Conservation (phyloP, 805 yeast genomes). For the Candida germanica region DNA sequence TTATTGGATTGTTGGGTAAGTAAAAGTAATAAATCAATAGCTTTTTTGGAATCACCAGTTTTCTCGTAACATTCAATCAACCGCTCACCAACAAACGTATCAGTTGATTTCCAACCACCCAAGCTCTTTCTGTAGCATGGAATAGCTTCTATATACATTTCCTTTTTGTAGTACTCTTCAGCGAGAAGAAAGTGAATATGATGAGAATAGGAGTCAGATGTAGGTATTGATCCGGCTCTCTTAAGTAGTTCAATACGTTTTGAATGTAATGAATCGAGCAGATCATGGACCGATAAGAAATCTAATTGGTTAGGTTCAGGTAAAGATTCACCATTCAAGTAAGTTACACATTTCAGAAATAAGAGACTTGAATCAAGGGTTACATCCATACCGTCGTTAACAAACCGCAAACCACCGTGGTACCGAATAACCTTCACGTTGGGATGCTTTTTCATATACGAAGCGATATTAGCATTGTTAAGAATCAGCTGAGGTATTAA, state of each 20-base stretch:
- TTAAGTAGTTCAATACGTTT: conserved; percentile 8
- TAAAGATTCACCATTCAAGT: neutral
- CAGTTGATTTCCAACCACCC: conserved; percentile 7
- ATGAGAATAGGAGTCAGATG: neutral
- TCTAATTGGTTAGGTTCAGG: conserved; percentile 5
- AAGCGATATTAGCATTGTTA: conserved; percentile 10
- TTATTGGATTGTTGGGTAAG: neutral
- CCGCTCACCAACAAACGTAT: conserved; percentile 1
- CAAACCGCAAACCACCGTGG: conserved; percentile 34
- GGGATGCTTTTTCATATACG: conserved; percentile 14
- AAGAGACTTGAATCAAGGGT: conserved; percentile 29
- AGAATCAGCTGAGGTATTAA: conserved; percentile 44
- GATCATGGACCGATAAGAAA: conserved; percentile 2
- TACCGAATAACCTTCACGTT: conserved; percentile 15
- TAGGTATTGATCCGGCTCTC: conserved; percentile 1
- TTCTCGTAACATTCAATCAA: conserved; percentile 6
- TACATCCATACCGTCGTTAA: conserved; percentile 22
- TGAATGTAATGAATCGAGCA: neutral
- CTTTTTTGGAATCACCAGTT: neutral
- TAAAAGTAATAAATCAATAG: conserved; percentile 1
- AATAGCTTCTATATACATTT: conserved; percentile 17
- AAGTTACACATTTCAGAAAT: conserved; percentile 14
- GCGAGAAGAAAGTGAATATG: conserved; percentile 9
- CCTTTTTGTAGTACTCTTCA: conserved; percentile 36
- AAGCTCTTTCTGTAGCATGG: conserved; percentile 9